Evolutionary conservation across 2,329 filamentous ascomycete species (phyloP).

Genomic region (Geoglossum cookeanum): DNA sequence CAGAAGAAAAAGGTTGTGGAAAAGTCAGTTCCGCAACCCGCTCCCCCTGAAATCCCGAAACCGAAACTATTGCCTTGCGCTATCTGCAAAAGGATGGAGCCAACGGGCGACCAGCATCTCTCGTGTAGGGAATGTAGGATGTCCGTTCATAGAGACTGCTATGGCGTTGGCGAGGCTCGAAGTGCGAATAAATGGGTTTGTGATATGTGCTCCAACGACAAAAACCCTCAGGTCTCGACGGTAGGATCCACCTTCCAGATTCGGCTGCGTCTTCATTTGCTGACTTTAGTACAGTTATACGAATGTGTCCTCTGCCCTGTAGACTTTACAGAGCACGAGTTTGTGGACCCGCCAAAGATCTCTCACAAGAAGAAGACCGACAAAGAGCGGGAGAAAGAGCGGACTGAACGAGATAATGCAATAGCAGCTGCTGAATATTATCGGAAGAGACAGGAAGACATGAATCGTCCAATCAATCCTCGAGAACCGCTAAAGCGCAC

Average conservation of each 20-base stretch:
- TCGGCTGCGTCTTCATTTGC: conserved; percentile 2
- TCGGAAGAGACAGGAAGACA: conserved; percentile 61
- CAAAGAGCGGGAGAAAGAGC: conserved; percentile 76
- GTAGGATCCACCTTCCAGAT: conserved; percentile 29
- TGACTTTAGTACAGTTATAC: conserved; percentile 41
- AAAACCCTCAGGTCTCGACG: conserved; percentile 80
- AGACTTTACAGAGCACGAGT: conserved; percentile 60
- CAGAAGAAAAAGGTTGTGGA: conserved; percentile 40
- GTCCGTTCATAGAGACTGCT: conserved; percentile 81
- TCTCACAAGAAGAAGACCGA: conserved; percentile 80
- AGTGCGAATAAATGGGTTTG: conserved; percentile 72
- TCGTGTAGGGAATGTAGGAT: conserved; percentile 76
- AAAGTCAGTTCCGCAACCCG: conserved; percentile 35
- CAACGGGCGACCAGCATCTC: conserved; percentile 50
- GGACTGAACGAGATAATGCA: conserved; percentile 66
- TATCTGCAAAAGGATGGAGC: conserved; percentile 59
- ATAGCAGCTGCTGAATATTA: conserved; percentile 66
- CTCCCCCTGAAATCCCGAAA: conserved; percentile 57
- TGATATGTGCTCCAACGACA: conserved; percentile 90
- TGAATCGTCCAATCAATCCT: conserved; percentile 64
- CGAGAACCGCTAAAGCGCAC: conserved; percentile 86
- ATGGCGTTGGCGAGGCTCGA: conserved; percentile 59
- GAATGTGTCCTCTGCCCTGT: conserved; percentile 85
- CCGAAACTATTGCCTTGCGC: conserved; percentile 66
- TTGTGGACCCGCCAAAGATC: conserved; percentile 63